These are phyloP conservation scores for Mesotaenium endlicherianum DNA, from an alignment of 139 green algal genomes.

Conservation along the genomic window DNA sequence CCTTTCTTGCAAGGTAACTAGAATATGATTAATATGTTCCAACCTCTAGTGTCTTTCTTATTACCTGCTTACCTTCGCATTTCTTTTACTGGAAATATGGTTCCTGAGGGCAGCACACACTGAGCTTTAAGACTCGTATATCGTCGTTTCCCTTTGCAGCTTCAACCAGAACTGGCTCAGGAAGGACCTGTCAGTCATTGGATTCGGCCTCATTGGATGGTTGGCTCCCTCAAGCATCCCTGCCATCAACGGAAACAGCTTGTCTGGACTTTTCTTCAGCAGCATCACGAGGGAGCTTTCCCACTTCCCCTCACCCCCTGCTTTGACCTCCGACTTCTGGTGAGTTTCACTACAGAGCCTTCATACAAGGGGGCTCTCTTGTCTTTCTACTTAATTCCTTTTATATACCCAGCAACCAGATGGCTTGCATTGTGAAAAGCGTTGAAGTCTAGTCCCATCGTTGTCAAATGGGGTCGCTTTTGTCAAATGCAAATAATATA, in stretches of 20 bases:
- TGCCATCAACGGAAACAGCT: conserved; percentile 27
- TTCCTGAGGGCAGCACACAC: not conserved
- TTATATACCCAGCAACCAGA: too few species aligned
- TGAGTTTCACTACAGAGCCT: not conserved
- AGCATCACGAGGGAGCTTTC: conserved; percentile 39
- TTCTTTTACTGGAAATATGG: not conserved
- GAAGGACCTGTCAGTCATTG: conserved; percentile 26
- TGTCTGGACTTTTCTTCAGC: conserved; percentile 47
- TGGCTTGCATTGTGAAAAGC: too few species aligned
- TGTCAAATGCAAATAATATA: too few species aligned
- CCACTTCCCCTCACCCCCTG: conserved; percentile 33
- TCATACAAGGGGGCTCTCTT: too few species aligned
- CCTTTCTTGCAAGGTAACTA: not conserved
- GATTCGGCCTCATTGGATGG: conserved; percentile 40
- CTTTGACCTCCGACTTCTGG: conserved; percentile 39
- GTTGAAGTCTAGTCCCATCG: too few species aligned
- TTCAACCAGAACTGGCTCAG: conserved; percentile 31
- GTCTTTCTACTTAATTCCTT: too few species aligned
- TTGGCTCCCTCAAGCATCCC: conserved; percentile 38
- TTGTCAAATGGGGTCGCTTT: too few species aligned
- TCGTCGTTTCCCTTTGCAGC: not conserved
- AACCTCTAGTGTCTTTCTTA: not conserved
- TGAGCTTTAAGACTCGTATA: too few species aligned
- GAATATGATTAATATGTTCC: not conserved
- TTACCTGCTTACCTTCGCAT: not conserved